A percentile compares a stretch with the other conserved stretches of the same genome.
Evolutionary conservation across 2,329 filamentous ascomycete genomes (phyloP).

Genomic region (Polychaeton citri): DNA sequence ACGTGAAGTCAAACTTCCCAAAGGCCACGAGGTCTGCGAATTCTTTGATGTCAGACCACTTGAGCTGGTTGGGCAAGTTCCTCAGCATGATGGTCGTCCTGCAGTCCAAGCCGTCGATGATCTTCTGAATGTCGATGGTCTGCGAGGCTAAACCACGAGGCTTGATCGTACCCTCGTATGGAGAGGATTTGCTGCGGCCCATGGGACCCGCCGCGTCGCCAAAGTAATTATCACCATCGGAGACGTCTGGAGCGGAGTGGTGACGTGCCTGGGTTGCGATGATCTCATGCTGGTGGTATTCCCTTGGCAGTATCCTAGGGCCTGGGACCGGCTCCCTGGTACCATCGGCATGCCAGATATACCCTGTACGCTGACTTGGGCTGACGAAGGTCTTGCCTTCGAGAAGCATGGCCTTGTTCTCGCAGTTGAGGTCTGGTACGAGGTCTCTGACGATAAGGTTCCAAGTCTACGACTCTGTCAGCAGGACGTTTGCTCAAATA

Average conservation of each 20-base stretch:
- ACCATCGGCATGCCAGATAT: too few species aligned
- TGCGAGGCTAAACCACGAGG: constrained; percentile 11
- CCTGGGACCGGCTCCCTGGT: too few species aligned
- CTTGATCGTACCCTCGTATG: not conserved
- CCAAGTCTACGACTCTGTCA: too few species aligned
- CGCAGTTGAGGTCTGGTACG: too few species aligned
- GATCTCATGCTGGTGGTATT: constrained; percentile 1
- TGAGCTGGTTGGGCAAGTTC: constrained; percentile 86
- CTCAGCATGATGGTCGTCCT: constrained; percentile 64
- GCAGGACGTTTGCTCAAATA: too few species aligned
- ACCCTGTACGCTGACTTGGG: too few species aligned
- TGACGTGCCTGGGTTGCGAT: constrained; percentile 3
- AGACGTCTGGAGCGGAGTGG: constrained; percentile 2
- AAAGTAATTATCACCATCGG: constrained; percentile 7
- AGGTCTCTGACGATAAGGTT: too few species aligned
- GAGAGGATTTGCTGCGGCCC: not conserved
- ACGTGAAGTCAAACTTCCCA: constrained; percentile 89
- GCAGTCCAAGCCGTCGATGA: constrained; percentile 32
- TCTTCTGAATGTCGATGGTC: constrained; percentile 23
- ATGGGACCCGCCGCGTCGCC: constrained; percentile 1
- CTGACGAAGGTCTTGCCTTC: too few species aligned
- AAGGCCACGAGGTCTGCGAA: constrained; percentile 67
- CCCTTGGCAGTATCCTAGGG: too few species aligned
- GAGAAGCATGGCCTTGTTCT: too few species aligned
- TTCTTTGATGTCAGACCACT: constrained; percentile 50